These are phyloP conservation scores for Astragalus membranaceus DNA, from an alignment of 306 rosid species.

Conservation along the genomic window DNA sequence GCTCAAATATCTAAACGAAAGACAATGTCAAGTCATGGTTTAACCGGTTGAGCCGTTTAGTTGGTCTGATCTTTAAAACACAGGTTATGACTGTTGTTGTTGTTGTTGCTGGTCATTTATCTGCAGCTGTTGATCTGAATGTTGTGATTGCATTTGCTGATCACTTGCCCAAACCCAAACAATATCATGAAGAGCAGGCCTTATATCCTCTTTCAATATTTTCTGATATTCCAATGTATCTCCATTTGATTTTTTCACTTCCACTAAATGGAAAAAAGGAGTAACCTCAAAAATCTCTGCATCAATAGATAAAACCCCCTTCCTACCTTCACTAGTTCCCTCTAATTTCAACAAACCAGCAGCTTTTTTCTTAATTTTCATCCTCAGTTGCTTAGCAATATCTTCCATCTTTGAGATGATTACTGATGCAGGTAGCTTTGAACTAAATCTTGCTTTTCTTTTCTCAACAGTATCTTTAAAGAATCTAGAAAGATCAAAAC, in stretches of 20 bases:
- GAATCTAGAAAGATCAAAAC: constrained; percentile 69
- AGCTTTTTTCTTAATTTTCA: constrained; percentile 63
- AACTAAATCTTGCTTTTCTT: constrained; percentile 65
- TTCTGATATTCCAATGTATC: constrained; percentile 80
- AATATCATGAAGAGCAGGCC: constrained; percentile 74
- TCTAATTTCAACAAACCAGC: constrained; percentile 62
- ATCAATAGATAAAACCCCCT: constrained; percentile 66
- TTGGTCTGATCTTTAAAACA: too few species aligned
- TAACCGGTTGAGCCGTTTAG: too few species aligned
- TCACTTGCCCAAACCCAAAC: constrained; percentile 85
- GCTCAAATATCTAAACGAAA: too few species aligned
- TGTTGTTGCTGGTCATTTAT: constrained; percentile 29
- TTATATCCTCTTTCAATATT: constrained; percentile 56
- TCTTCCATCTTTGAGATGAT: constrained; percentile 73
- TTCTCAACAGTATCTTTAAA: constrained; percentile 38
- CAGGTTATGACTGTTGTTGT: constrained; percentile 13
- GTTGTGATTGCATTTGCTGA: constrained; percentile 28
- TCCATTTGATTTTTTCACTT: constrained; percentile 73
- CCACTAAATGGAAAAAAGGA: constrained; percentile 71
- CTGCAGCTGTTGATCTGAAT: constrained; percentile 22
- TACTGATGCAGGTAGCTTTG: constrained; percentile 52
- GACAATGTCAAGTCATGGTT: too few species aligned
- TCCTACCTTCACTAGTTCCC: constrained; percentile 54
- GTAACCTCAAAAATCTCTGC: constrained; percentile 79
- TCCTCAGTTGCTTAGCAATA: constrained; percentile 45